phyloP scores from a whole-genome alignment of 768 basidiomycete species.

The Crucibulum laeve region DNA sequence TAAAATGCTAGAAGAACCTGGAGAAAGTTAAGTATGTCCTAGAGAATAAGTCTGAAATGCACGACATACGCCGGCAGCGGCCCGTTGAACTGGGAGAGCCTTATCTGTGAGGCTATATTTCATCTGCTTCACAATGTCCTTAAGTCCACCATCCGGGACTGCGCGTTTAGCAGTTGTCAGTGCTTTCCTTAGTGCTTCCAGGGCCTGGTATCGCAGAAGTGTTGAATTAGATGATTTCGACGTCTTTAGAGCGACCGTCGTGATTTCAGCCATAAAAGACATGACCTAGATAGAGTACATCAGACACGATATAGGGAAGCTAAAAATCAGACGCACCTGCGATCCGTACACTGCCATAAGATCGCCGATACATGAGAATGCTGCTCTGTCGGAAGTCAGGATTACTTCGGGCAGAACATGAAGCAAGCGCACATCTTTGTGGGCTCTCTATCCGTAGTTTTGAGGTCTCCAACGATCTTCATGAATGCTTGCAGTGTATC shows the following conservation, averaged over 20 bases:
- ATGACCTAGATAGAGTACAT: constrained; percentile 67
- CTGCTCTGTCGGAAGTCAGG: constrained; percentile 47
- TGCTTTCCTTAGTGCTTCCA: constrained; percentile 74
- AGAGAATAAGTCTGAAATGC: constrained; percentile 9
- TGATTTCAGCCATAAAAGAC: constrained; percentile 91
- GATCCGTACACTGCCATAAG: constrained; percentile 81
- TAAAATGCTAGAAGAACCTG: constrained; percentile 35
- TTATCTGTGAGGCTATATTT: constrained; percentile 75
- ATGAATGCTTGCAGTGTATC: constrained; percentile 81
- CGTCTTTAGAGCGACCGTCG: constrained; percentile 59
- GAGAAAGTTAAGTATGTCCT: neutral
- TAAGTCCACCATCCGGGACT: constrained; percentile 69
- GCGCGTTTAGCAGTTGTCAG: constrained; percentile 80
- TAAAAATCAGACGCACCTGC: constrained; percentile 49
- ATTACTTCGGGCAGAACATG: constrained; percentile 2
- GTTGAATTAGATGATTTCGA: constrained; percentile 74
- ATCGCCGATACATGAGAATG: constrained; percentile 85
- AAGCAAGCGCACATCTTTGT: constrained; percentile 55
- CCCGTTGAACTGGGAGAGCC: constrained; percentile 80
- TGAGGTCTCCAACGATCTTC: constrained; percentile 70
- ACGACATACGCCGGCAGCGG: constrained; percentile 77
- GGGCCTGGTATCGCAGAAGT: constrained; percentile 77
- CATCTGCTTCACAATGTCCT: constrained; percentile 84
- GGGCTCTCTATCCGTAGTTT: constrained; percentile 56
- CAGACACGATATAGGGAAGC: neutral